A percentile compares a stretch with the other conserved stretches of the same genome.
Conservation (phyloP, 192 early-diverging fungal species). For the Coemansia sp. region DNA sequence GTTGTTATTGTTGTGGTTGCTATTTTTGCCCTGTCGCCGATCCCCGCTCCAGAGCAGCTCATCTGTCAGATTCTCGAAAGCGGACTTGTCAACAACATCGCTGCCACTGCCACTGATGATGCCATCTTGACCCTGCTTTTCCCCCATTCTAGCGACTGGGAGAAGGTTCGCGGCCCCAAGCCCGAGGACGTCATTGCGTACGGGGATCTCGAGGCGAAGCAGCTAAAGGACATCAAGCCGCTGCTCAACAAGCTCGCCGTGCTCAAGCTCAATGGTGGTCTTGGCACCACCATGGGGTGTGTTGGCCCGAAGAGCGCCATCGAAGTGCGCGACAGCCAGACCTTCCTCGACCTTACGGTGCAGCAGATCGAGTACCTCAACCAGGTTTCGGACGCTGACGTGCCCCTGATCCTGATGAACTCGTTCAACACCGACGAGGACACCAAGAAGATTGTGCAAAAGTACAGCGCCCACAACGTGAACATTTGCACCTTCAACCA, state of each 20-base stretch:
- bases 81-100: not conserved
- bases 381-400: constrained; percentile 79
- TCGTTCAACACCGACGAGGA: constrained; percentile 99
- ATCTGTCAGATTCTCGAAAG: not conserved
- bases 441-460: constrained; percentile 96
- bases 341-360: constrained; percentile 97
- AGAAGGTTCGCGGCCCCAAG: constrained; percentile 88
- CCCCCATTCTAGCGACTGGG: constrained; percentile 81
- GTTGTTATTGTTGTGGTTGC: constrained; percentile 1
- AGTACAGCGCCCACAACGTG: constrained; percentile 90
- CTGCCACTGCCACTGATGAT: not conserved
- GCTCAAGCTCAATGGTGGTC: constrained; percentile 98
- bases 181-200: constrained; percentile 87
- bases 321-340: constrained; percentile 97
- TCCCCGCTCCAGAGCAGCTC: not conserved
- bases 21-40: constrained; percentile 1
- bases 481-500: constrained; percentile 98
- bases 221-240: constrained; percentile 46
- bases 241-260: constrained; percentile 91
- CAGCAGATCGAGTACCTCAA: constrained; percentile 99
- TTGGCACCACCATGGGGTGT: constrained; percentile 99
- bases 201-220: constrained; percentile 59
- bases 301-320: constrained; percentile 98
- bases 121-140: not conserved
- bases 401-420: constrained; percentile 99